Evolutionary conservation across 2,329 filamentous ascomycete species (phyloP).

Genomic region (Fusarium chaquense): DNA sequence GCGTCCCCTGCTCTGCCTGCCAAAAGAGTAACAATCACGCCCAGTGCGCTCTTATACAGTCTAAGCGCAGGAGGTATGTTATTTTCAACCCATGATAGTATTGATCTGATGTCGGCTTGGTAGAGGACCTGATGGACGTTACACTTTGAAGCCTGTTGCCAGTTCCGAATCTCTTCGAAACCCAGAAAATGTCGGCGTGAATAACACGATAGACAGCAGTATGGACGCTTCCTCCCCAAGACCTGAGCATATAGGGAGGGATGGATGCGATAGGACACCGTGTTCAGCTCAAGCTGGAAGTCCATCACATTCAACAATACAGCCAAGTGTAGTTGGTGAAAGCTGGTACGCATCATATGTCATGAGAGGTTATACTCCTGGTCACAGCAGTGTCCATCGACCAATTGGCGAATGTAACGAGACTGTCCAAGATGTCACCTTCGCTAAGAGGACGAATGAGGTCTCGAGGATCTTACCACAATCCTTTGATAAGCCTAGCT

Average conservation of each 20-base stretch:
- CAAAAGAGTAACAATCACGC: slow-evolving; percentile 3
- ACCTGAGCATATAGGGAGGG: accelerated
- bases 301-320: accelerated
- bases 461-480: accelerated
- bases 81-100: accelerated
- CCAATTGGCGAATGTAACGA: background rate
- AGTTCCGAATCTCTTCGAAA: background rate
- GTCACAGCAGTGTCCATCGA: slow-evolving; percentile 2
- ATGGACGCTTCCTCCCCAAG: accelerated
- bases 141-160: background rate
- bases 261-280: accelerated
- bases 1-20: background rate
- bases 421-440: background rate
- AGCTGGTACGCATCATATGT: slow-evolving; percentile 14
- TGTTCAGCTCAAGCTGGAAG: background rate
- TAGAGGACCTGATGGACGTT: background rate
- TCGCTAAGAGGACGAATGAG: accelerated
- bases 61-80: background rate
- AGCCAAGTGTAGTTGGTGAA: background rate
- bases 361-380: slow-evolving; percentile 13
- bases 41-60: background rate
- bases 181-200: accelerated
- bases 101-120: accelerated
- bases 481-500: background rate
- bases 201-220: background rate